Conservation (phyloP, 768 basidiomycete species). For the Pholiota molesta region DNA sequence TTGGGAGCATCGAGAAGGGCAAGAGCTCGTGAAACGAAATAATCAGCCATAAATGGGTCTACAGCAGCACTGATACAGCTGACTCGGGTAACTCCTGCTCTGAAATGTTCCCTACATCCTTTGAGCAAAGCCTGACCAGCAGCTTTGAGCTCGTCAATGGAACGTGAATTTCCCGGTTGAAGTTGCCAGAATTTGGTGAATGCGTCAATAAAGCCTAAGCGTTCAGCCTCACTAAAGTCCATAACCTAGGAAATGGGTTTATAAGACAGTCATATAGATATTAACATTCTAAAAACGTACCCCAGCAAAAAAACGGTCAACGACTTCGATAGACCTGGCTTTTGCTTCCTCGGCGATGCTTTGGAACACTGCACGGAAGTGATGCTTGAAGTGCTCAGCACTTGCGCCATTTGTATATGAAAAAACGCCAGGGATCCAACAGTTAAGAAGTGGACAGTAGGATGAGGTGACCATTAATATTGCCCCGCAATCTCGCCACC, state of each 20-base stretch:
- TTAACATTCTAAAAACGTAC: conserved; percentile 9
- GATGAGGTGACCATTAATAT: conserved; percentile 34
- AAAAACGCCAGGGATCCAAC: conserved; percentile 36
- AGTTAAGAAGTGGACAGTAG: conserved; percentile 27
- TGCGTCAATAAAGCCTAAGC: not conserved
- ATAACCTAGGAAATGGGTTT: too few relatives aligned
- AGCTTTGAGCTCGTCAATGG: not conserved
- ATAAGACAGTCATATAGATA: too few relatives aligned
- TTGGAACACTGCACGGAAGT: conserved; percentile 33
- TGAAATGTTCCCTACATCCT: conserved; percentile 1
- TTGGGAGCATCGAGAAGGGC: not conserved
- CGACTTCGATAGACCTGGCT: conserved; percentile 7
- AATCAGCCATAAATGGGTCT: not conserved
- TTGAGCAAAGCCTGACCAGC: not conserved
- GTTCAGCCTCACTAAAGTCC: not conserved
- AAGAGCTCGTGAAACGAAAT: not conserved
- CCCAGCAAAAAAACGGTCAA: conserved; percentile 20
- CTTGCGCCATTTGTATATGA: conserved; percentile 32
- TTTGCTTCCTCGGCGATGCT: conserved; percentile 27
- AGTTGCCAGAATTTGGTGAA: not conserved
- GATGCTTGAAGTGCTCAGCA: conserved; percentile 29
- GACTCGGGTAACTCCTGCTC: conserved; percentile 5
- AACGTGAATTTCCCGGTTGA: not conserved
- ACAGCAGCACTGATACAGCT: not conserved
- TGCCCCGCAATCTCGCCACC: conserved; percentile 26